Conservation (phyloP, 2,329 filamentous ascomycete species). For the Stemphylium lycopersici region DNA sequence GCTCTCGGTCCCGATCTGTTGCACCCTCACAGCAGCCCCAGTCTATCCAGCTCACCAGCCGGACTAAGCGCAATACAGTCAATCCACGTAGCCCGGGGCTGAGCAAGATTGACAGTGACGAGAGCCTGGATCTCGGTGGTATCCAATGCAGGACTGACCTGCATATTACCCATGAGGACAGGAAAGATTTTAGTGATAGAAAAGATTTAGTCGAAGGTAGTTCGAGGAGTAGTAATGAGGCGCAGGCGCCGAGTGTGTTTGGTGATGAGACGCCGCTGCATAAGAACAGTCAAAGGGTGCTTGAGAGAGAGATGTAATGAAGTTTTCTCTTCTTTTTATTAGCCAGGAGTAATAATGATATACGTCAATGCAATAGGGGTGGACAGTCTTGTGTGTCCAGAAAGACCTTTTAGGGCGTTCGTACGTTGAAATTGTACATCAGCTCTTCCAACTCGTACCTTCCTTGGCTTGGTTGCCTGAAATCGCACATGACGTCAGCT, state of each 20-base stretch:
- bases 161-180: constrained; percentile 4
- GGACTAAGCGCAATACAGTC: background rate
- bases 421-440: too few species aligned
- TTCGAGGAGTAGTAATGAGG: constrained; percentile 30
- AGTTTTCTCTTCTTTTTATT: too few species aligned
- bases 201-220: constrained; percentile 13
- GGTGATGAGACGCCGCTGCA: constrained; percentile 37
- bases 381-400: too few species aligned
- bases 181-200: constrained; percentile 5
- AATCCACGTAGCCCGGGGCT: constrained; percentile 14
- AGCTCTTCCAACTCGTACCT: too few species aligned
- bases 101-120: constrained; percentile 31
- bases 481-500: too few species aligned
- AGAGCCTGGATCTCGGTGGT: constrained; percentile 21
- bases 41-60: constrained; percentile 24
- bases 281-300: constrained; percentile 13
- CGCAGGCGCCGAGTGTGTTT: constrained; percentile 25
- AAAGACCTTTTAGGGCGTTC: too few species aligned
- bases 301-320: constrained; percentile 5
- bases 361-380: too few species aligned
- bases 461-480: too few species aligned
- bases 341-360: too few species aligned
- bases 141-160: constrained; percentile 35
- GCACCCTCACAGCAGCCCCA: constrained; percentile 15
- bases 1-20: constrained; percentile 23